Evolutionary conservation across 2,329 filamentous ascomycete genomes (phyloP).

Genomic region (Macrophomina tecta): DNA sequence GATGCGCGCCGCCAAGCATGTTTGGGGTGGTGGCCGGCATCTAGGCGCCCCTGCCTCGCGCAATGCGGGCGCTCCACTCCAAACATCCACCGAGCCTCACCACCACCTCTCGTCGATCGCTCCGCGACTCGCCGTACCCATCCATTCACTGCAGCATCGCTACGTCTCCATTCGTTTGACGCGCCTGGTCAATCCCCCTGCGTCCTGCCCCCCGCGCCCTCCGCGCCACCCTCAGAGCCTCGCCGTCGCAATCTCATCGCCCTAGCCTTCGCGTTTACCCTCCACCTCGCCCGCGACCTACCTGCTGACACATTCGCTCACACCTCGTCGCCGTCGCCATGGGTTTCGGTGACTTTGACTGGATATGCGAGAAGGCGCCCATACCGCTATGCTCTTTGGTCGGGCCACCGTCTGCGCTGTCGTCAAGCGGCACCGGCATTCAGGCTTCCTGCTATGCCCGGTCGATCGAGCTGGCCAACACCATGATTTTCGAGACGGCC

Average conservation of each 20-base stretch:
- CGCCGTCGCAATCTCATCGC: slow-evolving; percentile 1
- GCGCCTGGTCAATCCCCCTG: background rate
- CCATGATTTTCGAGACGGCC: slow-evolving; percentile 95
- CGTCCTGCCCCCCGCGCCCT: background rate
- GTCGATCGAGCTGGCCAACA: slow-evolving; percentile 95
- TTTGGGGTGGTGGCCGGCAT: slow-evolving; percentile 1
- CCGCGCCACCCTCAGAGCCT: slow-evolving; percentile 8
- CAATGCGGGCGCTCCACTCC: slow-evolving; percentile 19
- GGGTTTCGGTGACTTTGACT: slow-evolving; percentile 89
- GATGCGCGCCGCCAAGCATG: slow-evolving; percentile 10
- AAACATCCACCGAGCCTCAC: slow-evolving; percentile 18
- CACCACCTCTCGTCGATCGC: slow-evolving; percentile 21
- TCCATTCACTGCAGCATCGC: slow-evolving; percentile 15
- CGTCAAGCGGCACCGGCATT: slow-evolving; percentile 73
- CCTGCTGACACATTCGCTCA: background rate
- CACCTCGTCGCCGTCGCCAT: slow-evolving; percentile 58
- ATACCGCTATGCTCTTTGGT: slow-evolving; percentile 88
- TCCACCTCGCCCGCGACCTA: background rate
- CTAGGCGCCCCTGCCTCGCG: slow-evolving; percentile 14
- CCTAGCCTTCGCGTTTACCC: background rate
- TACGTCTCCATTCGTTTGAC: slow-evolving; percentile 9
- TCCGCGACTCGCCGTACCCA: background rate
- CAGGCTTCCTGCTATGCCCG: slow-evolving; percentile 91
- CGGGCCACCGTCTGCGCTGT: slow-evolving; percentile 73
- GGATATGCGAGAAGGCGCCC: slow-evolving; percentile 82